These are phyloP conservation scores for Penicillium vulpinum DNA, from an alignment of 2,329 filamentous ascomycete species.

Conservation along the genomic window DNA sequence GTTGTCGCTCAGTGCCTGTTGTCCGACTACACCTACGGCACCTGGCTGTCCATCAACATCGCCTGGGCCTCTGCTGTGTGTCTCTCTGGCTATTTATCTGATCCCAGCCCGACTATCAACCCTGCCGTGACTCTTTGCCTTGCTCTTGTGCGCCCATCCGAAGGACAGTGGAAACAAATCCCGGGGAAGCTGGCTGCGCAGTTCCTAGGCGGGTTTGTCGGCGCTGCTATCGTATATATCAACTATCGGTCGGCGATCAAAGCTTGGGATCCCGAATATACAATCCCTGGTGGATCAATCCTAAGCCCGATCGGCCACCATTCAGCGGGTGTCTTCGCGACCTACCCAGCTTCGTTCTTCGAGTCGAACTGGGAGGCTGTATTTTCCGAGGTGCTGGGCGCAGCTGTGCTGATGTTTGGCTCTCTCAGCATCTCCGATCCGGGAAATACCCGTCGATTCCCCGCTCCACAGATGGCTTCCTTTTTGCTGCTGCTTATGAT, in stretches of 20 bases:
- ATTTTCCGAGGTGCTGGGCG: constrained; percentile 30
- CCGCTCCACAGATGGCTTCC: constrained; percentile 27
- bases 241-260: constrained; percentile 34
- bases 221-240: constrained; percentile 31
- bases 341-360: constrained; percentile 28
- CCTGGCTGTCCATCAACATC: constrained; percentile 37
- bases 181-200: constrained; percentile 31
- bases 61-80: constrained; percentile 34
- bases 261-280: constrained; percentile 35
- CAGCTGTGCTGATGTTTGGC: constrained; percentile 35
- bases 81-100: constrained; percentile 29
- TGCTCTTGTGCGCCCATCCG: constrained; percentile 30
- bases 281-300: constrained; percentile 32
- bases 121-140: constrained; percentile 28
- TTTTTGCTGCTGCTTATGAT: constrained; percentile 32
- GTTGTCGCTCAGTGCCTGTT: constrained; percentile 35
- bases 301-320: constrained; percentile 30
- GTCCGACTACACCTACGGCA: constrained; percentile 36
- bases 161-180: constrained; percentile 30
- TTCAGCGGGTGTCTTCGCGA: constrained; percentile 32
- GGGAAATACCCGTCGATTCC: constrained; percentile 26
- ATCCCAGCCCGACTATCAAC: constrained; percentile 33
- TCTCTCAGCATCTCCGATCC: constrained; percentile 29
- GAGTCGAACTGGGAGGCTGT: constrained; percentile 35
- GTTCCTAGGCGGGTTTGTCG: constrained; percentile 33